Evolutionary conservation across 345 rosid genomes (phyloP).

Genomic region (Gossypium thurberi): DNA sequence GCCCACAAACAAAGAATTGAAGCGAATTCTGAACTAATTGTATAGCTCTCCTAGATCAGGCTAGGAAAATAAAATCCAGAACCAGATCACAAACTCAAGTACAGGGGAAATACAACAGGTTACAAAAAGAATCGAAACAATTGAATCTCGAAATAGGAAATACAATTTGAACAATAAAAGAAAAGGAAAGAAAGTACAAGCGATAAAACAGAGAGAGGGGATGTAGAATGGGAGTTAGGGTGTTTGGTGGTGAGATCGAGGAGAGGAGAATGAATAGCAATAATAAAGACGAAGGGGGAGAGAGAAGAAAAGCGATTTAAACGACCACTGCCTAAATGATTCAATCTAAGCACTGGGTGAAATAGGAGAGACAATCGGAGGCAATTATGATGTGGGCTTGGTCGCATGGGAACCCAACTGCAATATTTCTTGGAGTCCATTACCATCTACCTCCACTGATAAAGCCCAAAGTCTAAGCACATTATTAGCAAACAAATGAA

Average conservation of each 20-base stretch:
- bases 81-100: constrained; percentile 6
- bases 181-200: background rate
- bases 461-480: background rate
- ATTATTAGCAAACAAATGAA: background rate
- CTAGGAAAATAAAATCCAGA: constrained; percentile 5
- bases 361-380: background rate
- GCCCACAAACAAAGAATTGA: background rate
- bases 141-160: background rate
- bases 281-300: background rate
- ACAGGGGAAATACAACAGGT: background rate
- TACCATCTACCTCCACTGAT: too few relatives aligned
- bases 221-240: background rate
- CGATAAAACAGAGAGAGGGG: background rate
- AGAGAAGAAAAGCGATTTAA: background rate
- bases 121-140: background rate
- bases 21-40: background rate
- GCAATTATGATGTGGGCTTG: background rate
- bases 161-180: background rate
- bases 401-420: too few relatives aligned
- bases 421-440: too few relatives aligned
- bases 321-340: background rate
- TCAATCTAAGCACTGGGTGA: background rate
- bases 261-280: background rate
- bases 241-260: background rate
- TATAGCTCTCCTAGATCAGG: constrained; percentile 7